Evolutionary conservation across 768 basidiomycete species (phyloP), one percentile per base, ranked within the genome.

Genomic region (Suillus decipiens): DNA sequence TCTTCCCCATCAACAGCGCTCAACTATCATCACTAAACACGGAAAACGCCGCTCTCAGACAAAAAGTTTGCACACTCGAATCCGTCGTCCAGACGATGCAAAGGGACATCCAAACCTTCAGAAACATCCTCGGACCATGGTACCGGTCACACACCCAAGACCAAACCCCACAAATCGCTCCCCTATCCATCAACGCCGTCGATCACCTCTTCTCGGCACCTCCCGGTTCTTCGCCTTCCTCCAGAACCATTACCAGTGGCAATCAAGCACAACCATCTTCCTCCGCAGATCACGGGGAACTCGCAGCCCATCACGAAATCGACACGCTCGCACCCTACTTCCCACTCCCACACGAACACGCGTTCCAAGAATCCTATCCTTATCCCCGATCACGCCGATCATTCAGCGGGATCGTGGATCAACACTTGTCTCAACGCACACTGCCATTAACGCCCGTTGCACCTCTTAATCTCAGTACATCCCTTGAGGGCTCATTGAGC

Each of bases 81-180:
- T 80, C 80, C 17, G 74, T 81, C 2, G 70, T 89, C 28, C 79
- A 82, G 36, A 72, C 73, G 5, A 76, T 86, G 69, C 80, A 80
- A 57, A 80, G 78, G 43, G 91, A 95, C 64, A 77, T 92, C 70
- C 77, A 79, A 11, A 75, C 76, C 9, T 79, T 86, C 37, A 85
- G 82, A 69, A 74, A 68, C n/a, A 84, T 82, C 6, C 73, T 95
- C 17, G 90, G 89, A 0, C 91, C 87, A 0, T 89, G 88, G 88
- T 86, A 80, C 68, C 72, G 76, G 28, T 72, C 78, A 28, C 79
- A 75, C 28, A 78, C 36, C 67, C 71, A 67, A 48, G 24, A 10
- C 19, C 72, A 68, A 57, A 63, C 65, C 59, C 64, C 42, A 58
- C 69, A 45, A 63, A 58, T 60, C 22, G 66, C 33, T 28, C 59